Evolutionary conservation across 805 yeast species (phyloP).

Genomic region (Dipodascus albidus): DNA sequence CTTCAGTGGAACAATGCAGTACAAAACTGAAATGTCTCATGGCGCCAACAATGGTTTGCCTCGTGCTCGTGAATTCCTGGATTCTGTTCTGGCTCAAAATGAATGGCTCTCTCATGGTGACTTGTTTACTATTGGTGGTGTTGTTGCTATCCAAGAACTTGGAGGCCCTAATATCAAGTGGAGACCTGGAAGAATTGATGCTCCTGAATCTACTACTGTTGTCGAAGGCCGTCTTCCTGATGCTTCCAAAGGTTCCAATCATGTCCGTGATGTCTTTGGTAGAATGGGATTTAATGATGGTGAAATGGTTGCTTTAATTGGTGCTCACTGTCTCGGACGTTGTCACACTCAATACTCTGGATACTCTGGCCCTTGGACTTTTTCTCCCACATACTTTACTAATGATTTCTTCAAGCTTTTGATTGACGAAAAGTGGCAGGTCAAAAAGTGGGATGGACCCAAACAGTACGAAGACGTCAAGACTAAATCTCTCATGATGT

Average conservation of each 20-base stretch:
- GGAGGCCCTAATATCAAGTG: constrained; percentile 70
- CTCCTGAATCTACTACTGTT: constrained; percentile 38
- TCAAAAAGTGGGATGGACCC: constrained; percentile 51
- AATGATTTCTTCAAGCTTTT: constrained; percentile 56
- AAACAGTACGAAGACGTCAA: constrained; percentile 47
- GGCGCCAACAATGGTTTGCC: constrained; percentile 55
- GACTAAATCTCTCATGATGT: constrained; percentile 60
- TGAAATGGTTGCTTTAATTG: constrained; percentile 63
- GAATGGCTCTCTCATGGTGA: constrained; percentile 74
- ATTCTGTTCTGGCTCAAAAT: constrained; percentile 42
- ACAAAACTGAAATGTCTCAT: constrained; percentile 38
- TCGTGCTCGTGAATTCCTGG: constrained; percentile 43
- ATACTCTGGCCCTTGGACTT: constrained; percentile 80
- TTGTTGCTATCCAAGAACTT: constrained; percentile 63
- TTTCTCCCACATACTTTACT: constrained; percentile 56
- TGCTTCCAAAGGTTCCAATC: constrained; percentile 52
- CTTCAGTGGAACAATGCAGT: constrained; percentile 57
- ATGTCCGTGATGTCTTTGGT: constrained; percentile 50
- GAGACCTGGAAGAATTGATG: constrained; percentile 69
- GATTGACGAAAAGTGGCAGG: constrained; percentile 41
- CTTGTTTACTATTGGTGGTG: constrained; percentile 70
- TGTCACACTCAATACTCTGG: constrained; percentile 54
- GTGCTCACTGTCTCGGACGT: constrained; percentile 70
- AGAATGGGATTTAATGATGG: constrained; percentile 59
- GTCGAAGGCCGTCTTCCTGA: constrained; percentile 66